These are phyloP conservation scores for Brassica hybrid DNA, from an alignment of 441 rosid species.

Conservation along the genomic window DNA sequence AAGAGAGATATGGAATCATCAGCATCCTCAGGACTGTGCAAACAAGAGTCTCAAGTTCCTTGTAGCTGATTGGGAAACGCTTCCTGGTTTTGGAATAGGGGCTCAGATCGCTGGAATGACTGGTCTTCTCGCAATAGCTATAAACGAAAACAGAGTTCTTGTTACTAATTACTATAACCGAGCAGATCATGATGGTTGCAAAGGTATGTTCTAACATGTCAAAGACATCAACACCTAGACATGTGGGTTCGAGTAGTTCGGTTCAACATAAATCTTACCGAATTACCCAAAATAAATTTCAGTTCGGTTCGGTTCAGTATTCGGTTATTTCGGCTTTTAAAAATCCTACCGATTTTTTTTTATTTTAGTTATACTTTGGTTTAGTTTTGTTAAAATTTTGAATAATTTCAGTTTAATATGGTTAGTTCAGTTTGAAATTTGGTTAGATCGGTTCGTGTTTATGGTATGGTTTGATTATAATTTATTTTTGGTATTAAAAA, in stretches of 20 bases:
- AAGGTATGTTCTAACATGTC: slow-evolving; percentile 45
- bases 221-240: background rate
- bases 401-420: too few species aligned
- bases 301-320: background rate
- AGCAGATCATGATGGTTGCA: slow-evolving; percentile 89
- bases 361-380: too few species aligned
- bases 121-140: slow-evolving; percentile 84
- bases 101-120: slow-evolving; percentile 94
- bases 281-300: background rate
- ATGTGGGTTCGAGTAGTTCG: too few species aligned
- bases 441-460: too few species aligned
- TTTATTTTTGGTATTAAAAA: too few species aligned
- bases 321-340: background rate
- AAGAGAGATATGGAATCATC: slow-evolving; percentile 89
- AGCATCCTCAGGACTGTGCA: slow-evolving; percentile 78
- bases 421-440: too few species aligned
- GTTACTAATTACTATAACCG: slow-evolving; percentile 76
- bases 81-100: slow-evolving; percentile 91
- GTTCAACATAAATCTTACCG: too few species aligned
- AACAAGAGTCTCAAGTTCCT: slow-evolving; percentile 73
- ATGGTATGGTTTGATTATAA: too few species aligned
- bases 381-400: too few species aligned
- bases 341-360: background rate
- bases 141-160: slow-evolving; percentile 80
- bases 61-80: slow-evolving; percentile 83